Evolutionary conservation across 2,329 filamentous ascomycete species (phyloP).

Genomic region (Colletotrichum sp.): DNA sequence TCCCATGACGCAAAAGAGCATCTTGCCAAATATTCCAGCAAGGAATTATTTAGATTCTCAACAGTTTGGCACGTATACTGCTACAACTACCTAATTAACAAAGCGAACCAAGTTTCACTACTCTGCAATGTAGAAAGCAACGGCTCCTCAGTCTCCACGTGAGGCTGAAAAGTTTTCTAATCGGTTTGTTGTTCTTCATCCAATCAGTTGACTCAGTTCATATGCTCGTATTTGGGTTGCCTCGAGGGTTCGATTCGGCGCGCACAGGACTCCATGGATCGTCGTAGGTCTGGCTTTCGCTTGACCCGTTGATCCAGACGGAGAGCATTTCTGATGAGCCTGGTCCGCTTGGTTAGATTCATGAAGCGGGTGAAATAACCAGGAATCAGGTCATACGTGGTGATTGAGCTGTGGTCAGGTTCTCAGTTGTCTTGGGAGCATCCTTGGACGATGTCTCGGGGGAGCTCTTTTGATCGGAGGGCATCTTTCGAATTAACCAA

Average conservation of each 20-base stretch:
- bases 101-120: not conserved
- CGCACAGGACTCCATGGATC: not conserved
- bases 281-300: not conserved
- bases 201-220: not conserved
- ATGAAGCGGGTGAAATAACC: not conserved
- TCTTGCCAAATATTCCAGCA: not conserved
- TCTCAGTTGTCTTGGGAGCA: not conserved
- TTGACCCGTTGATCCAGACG: not conserved
- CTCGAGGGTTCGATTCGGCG: not conserved
- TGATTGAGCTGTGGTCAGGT: not conserved
- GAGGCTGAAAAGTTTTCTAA: not conserved
- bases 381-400: not conserved
- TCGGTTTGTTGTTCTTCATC: not conserved
- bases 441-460: not conserved
- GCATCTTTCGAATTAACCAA: not conserved
- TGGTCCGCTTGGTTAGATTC: not conserved
- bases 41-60: not conserved
- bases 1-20: not conserved
- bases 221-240: not conserved
- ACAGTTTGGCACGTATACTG: not conserved
- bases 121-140: not conserved
- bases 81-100: not conserved
- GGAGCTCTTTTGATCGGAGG: not conserved
- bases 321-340: not conserved
- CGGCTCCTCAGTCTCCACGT: not conserved